Conservation (phyloP, 352 stramenopile genomes). For the Blastocystis sp. region DNA sequence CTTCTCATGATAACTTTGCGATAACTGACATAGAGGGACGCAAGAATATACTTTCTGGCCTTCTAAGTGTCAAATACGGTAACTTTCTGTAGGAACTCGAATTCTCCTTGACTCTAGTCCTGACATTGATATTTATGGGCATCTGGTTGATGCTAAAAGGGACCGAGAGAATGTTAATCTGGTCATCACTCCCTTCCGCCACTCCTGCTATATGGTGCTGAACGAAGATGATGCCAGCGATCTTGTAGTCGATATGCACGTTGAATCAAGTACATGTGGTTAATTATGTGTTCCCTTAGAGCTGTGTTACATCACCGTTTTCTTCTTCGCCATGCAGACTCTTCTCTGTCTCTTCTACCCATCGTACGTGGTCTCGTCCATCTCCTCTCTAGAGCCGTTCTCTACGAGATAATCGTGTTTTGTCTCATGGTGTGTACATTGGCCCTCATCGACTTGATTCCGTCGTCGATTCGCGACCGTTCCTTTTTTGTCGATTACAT, state of each 20-base stretch:
- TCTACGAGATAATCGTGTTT: neutral
- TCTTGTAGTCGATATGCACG: neutral
- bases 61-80: neutral
- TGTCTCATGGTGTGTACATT: neutral
- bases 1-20: constrained; percentile 20
- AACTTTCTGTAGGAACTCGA: neutral
- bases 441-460: neutral
- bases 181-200: neutral
- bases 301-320: neutral
- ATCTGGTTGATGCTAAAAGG: constrained; percentile 28
- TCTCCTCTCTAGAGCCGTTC: neutral
- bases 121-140: neutral
- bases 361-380: neutral
- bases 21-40: neutral
- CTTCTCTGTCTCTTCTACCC: neutral
- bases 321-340: neutral
- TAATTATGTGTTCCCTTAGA: neutral
- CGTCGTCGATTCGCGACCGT: neutral
- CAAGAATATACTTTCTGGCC: neutral
- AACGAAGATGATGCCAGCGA: neutral
- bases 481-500: neutral
- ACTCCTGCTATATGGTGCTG: neutral
- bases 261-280: neutral
- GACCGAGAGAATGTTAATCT: neutral
- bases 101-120: neutral